phyloP scores from a whole-genome alignment of 441 rosid genomes.

The Syzygium syzygioides region DNA sequence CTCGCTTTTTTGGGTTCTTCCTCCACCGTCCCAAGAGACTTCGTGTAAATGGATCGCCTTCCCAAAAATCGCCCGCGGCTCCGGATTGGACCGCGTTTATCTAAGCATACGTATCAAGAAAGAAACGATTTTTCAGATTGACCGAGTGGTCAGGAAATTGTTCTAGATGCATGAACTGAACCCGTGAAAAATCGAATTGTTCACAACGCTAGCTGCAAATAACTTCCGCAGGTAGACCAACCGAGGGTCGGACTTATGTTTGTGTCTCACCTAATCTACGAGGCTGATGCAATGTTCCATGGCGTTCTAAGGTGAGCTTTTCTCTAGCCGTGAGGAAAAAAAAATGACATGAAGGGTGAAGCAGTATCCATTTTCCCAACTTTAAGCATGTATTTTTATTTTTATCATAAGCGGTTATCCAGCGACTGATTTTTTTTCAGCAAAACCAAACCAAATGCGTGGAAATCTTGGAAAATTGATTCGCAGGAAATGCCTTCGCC shows the following conservation, averaged over 20 bases:
- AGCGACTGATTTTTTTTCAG: not conserved
- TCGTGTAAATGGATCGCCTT: not conserved
- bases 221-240: not conserved
- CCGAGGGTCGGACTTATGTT: not conserved
- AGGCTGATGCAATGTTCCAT: not conserved
- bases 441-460: not conserved
- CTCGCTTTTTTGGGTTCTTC: not conserved
- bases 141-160: accelerated
- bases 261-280: not conserved
- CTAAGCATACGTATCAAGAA: not conserved
- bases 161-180: not conserved
- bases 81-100: not conserved
- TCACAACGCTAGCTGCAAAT: not conserved
- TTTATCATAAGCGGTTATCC: not conserved
- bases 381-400: too few species aligned
- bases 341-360: not conserved
- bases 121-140: not conserved
- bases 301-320: not conserved
- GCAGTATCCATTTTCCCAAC: not conserved
- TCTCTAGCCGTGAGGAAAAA: not conserved
- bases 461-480: not conserved
- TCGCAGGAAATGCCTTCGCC: not conserved
- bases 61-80: not conserved
- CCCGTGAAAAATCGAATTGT: not conserved
- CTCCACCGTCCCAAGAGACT: not conserved